phyloP scores from a whole-genome alignment of 495 filamentous ascomycete genomes.

The Aspergillus nidulans region DNA sequence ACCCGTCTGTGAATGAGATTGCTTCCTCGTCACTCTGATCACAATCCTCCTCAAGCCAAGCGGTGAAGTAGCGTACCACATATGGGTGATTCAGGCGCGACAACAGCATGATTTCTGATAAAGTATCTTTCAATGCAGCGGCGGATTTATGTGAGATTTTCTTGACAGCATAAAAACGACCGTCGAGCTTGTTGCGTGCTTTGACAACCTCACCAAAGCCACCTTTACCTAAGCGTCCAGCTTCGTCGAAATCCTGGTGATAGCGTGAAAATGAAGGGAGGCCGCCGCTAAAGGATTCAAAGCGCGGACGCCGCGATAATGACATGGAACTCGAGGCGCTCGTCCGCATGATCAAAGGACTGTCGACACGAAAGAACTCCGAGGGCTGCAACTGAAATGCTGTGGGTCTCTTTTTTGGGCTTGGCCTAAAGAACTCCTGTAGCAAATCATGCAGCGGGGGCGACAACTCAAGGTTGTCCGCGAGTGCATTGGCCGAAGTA shows the following conservation, averaged over 20 bases:
- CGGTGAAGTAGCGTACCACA: constrained; percentile 92
- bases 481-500: constrained; percentile 66
- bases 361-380: constrained; percentile 70
- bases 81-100: constrained; percentile 92
- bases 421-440: constrained; percentile 72
- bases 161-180: constrained; percentile 91
- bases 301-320: constrained; percentile 36
- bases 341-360: constrained; percentile 40
- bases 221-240: constrained; percentile 82
- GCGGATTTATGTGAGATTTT: constrained; percentile 84
- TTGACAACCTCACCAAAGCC: constrained; percentile 98
- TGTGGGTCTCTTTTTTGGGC: constrained; percentile 77
- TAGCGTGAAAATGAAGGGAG: constrained; percentile 62
- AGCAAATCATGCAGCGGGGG: constrained; percentile 73
- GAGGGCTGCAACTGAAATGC: constrained; percentile 87
- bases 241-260: constrained; percentile 81
- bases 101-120: constrained; percentile 87
- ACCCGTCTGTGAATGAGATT: constrained; percentile 52
- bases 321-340: constrained; percentile 38
- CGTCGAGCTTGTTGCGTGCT: constrained; percentile 89
- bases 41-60: constrained; percentile 82
- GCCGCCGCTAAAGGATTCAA: constrained; percentile 40
- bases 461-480: constrained; percentile 61
- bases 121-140: constrained; percentile 72
- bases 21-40: constrained; percentile 54